Conservation (phyloP, 805 yeast genomes). For the Candida adriatica region DNA sequence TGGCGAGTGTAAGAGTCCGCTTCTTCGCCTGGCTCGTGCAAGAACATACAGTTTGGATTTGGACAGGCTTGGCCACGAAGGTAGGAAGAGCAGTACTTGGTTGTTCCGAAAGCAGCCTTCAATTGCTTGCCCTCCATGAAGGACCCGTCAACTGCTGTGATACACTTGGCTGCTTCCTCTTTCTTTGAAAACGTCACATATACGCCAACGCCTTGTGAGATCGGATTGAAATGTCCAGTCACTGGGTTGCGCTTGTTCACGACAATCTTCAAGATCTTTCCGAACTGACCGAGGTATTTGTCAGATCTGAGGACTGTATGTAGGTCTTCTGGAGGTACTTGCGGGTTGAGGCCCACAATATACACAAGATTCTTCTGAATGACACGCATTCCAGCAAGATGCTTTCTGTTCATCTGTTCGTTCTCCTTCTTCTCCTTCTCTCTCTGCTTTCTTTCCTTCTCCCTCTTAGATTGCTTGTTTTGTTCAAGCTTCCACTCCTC, state of each 20-base stretch:
- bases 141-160: constrained; percentile 87
- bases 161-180: constrained; percentile 94
- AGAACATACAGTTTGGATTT: constrained; percentile 96
- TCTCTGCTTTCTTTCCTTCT: constrained; percentile 72
- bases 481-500: constrained; percentile 84
- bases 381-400: constrained; percentile 95
- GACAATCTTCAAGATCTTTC: constrained; percentile 89
- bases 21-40: constrained; percentile 99
- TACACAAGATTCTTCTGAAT: constrained; percentile 95
- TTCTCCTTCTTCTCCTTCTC: constrained; percentile 91
- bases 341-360: constrained; percentile 91
- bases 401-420: constrained; percentile 75
- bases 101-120: constrained; percentile 96
- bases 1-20: constrained; percentile 94
- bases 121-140: constrained; percentile 84
- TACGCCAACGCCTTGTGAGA: constrained; percentile 76
- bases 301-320: constrained; percentile 80
- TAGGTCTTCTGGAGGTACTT: constrained; percentile 71
- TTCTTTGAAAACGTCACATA: constrained; percentile 89
- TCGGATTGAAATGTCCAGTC: constrained; percentile 20
- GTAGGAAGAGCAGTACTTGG: constrained; percentile 96
- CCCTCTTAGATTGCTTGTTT: constrained; percentile 70
- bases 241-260: constrained; percentile 68
- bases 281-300: constrained; percentile 97
- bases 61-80: constrained; percentile 94